phyloP scores from a whole-genome alignment of 805 yeast genomes.

The Metschnikowia arizonensis region DNA sequence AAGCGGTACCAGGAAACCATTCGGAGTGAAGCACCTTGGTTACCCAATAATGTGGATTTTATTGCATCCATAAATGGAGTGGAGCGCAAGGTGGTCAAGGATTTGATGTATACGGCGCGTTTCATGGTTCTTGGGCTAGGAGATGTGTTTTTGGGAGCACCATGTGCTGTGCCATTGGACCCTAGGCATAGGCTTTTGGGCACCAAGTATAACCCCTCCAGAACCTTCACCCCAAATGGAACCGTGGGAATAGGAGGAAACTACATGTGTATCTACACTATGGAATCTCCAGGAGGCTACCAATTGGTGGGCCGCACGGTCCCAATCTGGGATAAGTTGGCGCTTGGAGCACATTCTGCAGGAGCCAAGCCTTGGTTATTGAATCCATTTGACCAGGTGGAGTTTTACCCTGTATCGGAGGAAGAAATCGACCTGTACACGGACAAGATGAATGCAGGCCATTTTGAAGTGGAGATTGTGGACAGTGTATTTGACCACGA shows the following conservation, averaged over 20 bases:
- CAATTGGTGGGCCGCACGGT: conserved; percentile 94
- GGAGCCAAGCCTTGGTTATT: conserved; percentile 79
- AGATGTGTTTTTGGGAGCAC: conserved; percentile 96
- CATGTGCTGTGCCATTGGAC: conserved; percentile 97
- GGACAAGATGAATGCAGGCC: conserved; percentile 77
- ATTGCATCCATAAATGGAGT: conserved; percentile 85
- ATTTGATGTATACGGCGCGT: conserved; percentile 83
- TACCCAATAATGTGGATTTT: conserved; percentile 96
- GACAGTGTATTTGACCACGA: conserved; percentile 81
- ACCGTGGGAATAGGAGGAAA: conserved; percentile 97
- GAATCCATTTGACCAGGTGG: conserved; percentile 89
- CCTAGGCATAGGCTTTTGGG: conserved; percentile 94
- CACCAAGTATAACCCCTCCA: conserved; percentile 91
- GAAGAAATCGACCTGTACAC: conserved; percentile 68
- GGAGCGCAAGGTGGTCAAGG: conserved; percentile 67
- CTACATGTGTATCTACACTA: conserved; percentile 98
- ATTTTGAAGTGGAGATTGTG: conserved; percentile 66
- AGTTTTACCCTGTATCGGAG: conserved; percentile 88
- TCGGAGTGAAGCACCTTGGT: conserved; percentile 92
- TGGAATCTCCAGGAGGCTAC: conserved; percentile 98
- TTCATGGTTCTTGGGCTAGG: conserved; percentile 93
- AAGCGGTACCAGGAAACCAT: conserved; percentile 90
- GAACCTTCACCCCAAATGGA: conserved; percentile 95
- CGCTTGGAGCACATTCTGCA: conserved; percentile 61
- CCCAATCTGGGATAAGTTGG: conserved; percentile 95